Base-by-base conservation (phyloP, 768 basidiomycete species). In the Russula sp. region DNA sequence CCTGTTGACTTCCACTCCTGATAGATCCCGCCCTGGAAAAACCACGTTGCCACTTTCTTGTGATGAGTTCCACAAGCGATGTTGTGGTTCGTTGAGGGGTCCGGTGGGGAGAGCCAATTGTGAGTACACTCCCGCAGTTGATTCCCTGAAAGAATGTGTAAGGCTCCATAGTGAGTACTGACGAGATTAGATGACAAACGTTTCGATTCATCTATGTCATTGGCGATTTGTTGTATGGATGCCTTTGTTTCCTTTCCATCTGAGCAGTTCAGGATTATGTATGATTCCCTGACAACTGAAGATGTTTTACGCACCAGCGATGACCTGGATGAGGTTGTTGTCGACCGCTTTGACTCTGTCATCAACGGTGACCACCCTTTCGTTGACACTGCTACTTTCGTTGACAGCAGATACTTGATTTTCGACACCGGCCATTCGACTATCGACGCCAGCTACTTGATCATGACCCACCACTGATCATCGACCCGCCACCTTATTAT, bases 31-130 rank as follows among this genome's bases (percentile, higher is more conserved):
- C 44, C 44, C 49, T 55, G 32, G n/a, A 48, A 18, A 8, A 62
- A 56, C 61, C 61, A 62, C 1, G 44, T 38, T 24, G 61, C 32
- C 2, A 20, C 28, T 20, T 34, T 32, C 24, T 42, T 24, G 18
- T 49, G 40, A 11, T 22, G 44, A 20, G 54, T 24, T 20, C 3
- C n/a, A 34, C 32, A 30, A 5, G 48, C 34, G 7, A n/a, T 38
- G 24, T 62, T 46, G 42, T 48, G 53, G n/a, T 62, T 62, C 24
- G 30, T 55, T 8, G 46, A 54, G 6, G 61, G 61, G 16, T 62
- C 54, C 0, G 61, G 53, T n/a, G 61, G 61, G 1, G 61, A 56
- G 26, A 62, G 61, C 61, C 61, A 62, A n/a, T 26, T 28, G 7
- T 11, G 18, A 22, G 55, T 3, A 18, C 13, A 7, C 6, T 44